Evolutionary conservation across 2,329 filamentous ascomycete genomes (phyloP), one percentile per base, ranked within the genome.

Genomic region (Xylariaceae sp.): DNA sequence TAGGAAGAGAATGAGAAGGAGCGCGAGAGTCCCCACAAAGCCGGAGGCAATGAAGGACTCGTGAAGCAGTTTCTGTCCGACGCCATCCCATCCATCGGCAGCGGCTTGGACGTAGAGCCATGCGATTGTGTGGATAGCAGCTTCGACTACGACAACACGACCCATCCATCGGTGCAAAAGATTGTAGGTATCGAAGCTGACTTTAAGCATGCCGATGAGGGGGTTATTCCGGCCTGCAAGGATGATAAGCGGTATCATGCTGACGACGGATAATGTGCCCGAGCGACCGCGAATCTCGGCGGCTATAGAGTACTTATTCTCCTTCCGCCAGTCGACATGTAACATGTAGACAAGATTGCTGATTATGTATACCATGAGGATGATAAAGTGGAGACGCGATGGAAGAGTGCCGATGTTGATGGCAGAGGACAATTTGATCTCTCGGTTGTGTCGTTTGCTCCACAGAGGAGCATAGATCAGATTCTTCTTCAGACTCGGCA

Each of bases 101-200:
- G 83, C 80, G 16, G 87, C 79, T 61, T 87, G 87, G 54, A 92
- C 90, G 64, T 90, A 82, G 20, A 85, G 77, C 90, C 92, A 97
- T 43, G 85, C 84, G 40, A 84, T 66, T 2, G 87, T 87, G 74
- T 96, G 91, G 14, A 88, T 79, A 46, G 91, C 65, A n/a, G 82
- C 76, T 71, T 93, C 87, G 1, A 87, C 54, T 20, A 91, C 83
- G 41, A 89, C 83, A 43, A 93, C 84, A 21, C 91, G 84, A 23
- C 90, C 91, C 59, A 91, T 83, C 90, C 90, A 96, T 62, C 91
- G 84, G 73, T 96, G 91, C 48, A 95, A 78, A 7, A 95, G 86
- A 72, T 98, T 98, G 81, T 96, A 98, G 0, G 93, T 96, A 73
- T 98, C 95, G 76, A 97, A 99, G 73, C 90, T 93, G 71, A 98